Evolutionary conservation across 352 stramenopile species (phyloP).

Genomic region (Pythium vanterpoolii): DNA sequence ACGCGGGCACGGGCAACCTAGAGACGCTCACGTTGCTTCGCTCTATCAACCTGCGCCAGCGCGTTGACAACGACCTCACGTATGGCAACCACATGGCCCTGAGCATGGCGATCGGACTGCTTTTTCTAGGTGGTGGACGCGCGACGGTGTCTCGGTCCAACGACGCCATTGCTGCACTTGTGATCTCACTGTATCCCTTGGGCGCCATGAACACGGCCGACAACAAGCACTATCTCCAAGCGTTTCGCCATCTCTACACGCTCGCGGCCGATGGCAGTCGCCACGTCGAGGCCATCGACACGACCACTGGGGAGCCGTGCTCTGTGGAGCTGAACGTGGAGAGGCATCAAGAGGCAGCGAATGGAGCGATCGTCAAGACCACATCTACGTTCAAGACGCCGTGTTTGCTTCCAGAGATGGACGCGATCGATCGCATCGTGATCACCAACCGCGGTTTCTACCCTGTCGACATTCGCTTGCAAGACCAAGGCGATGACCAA

Average conservation of each 20-base stretch:
- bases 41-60: constrained; percentile 72
- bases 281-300: constrained; percentile 74
- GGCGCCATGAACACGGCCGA: constrained; percentile 91
- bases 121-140: constrained; percentile 95
- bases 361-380: not conserved
- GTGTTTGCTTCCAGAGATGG: constrained; percentile 67
- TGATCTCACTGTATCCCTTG: constrained; percentile 94
- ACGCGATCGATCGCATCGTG: constrained; percentile 48
- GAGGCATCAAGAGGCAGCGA: constrained; percentile 20
- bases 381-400: constrained; percentile 48
- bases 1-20: constrained; percentile 94
- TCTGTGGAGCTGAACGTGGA: constrained; percentile 48
- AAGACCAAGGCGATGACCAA: constrained; percentile 18
- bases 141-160: constrained; percentile 88
- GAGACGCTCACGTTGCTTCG: constrained; percentile 92
- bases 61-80: constrained; percentile 77
- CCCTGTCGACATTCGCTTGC: constrained; percentile 58
- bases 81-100: constrained; percentile 97
- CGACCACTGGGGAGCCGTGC: constrained; percentile 44
- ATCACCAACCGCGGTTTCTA: constrained; percentile 56
- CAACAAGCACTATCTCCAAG: constrained; percentile 91
- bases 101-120: constrained; percentile 92
- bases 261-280: constrained; percentile 73
- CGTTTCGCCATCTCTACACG: constrained; percentile 91
- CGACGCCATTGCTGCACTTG: constrained; percentile 91